phyloP scores from a whole-genome alignment of 352 stramenopile species.

The Paralagenidium karlingii region DNA sequence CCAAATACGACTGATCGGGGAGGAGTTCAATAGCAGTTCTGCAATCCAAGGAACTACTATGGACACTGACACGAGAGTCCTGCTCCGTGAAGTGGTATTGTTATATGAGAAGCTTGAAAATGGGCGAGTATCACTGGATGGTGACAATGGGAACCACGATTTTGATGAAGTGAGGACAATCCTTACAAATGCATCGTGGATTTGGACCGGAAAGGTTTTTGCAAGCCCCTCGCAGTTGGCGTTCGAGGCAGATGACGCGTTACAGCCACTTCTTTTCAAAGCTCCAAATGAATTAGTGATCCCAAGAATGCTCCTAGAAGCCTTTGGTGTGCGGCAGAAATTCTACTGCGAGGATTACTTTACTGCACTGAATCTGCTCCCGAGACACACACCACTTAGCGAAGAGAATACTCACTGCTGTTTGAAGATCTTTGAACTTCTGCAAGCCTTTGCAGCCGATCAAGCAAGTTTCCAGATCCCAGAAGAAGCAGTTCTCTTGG shows the following conservation, averaged over 20 bases:
- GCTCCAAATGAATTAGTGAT: constrained; percentile 46
- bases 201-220: constrained; percentile 61
- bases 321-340: constrained; percentile 31
- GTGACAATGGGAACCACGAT: constrained; percentile 14
- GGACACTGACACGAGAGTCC: not conserved
- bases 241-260: constrained; percentile 15
- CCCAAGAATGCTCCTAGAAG: constrained; percentile 33
- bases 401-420: constrained; percentile 27
- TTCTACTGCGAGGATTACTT: constrained; percentile 47
- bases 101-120: constrained; percentile 49
- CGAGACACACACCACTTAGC: constrained; percentile 11
- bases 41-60: constrained; percentile 8
- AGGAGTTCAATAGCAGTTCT: not conserved
- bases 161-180: constrained; percentile 20
- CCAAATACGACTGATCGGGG: constrained; percentile 35
- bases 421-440: constrained; percentile 17
- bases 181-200: constrained; percentile 31
- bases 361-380: constrained; percentile 28
- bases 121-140: constrained; percentile 10
- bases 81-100: constrained; percentile 25
- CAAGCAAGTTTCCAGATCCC: constrained; percentile 11
- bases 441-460: constrained; percentile 10
- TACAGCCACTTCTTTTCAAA: constrained; percentile 49
- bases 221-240: constrained; percentile 36
- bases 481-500: constrained; percentile 28